Evolutionary conservation across 2,329 filamentous ascomycete genomes (phyloP).

Genomic region (Huntiella decipiens): DNA sequence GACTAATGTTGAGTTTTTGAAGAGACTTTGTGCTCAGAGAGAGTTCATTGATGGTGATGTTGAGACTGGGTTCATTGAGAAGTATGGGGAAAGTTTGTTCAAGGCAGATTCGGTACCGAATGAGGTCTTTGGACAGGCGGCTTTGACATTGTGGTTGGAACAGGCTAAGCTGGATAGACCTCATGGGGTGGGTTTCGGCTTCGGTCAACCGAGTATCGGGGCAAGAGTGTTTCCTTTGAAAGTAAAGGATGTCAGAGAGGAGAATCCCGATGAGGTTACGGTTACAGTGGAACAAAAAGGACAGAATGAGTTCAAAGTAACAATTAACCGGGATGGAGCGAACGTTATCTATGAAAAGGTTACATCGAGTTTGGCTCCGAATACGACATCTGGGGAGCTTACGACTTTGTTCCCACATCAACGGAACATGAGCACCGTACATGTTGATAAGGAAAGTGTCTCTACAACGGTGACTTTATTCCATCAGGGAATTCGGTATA

Average conservation of each 20-base stretch:
- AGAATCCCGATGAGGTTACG: background rate
- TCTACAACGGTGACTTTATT: constrained; percentile 46
- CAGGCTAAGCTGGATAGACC: background rate
- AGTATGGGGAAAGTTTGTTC: constrained; percentile 68
- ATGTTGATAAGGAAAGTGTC: constrained; percentile 22
- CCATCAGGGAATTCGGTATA: constrained; percentile 43
- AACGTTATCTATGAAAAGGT: background rate
- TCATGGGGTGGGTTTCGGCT: background rate
- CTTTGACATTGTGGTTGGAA: constrained; percentile 29
- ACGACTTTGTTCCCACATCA: constrained; percentile 68
- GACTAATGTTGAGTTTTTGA: constrained; percentile 95
- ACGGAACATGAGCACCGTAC: constrained; percentile 57
- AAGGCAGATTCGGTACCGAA: constrained; percentile 37
- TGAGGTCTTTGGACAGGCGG: constrained; percentile 74
- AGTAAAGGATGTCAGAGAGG: background rate
- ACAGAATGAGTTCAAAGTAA: background rate
- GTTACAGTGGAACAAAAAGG: background rate
- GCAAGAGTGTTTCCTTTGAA: constrained; percentile 1
- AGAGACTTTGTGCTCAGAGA: constrained; percentile 60
- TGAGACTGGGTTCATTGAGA: constrained; percentile 91
- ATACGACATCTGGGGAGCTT: constrained; percentile 19
- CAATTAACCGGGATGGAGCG: background rate
- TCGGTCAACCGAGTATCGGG: constrained; percentile 1
- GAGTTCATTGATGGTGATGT: constrained; percentile 77
- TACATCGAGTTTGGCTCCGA: background rate